phyloP scores from a whole-genome alignment of 2,329 filamentous ascomycete genomes.

The Coniochaeta hoffmannii region DNA sequence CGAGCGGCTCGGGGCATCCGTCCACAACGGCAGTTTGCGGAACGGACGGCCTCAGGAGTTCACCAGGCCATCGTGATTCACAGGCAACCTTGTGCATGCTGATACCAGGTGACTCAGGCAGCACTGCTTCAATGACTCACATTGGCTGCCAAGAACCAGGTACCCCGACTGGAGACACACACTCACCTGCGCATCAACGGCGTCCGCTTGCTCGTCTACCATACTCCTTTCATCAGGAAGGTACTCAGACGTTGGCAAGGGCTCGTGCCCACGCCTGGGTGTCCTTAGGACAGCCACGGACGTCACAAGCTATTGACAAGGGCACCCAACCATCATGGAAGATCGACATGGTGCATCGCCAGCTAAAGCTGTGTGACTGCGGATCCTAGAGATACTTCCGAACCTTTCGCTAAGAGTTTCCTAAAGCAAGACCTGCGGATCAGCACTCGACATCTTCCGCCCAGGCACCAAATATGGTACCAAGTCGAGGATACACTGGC shows the following conservation, averaged over 20 bases:
- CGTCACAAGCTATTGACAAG: too few relatives aligned
- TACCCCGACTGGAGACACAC: not conserved
- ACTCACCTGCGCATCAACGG: not conserved
- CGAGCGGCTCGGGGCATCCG: not conserved
- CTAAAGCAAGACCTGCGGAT: not conserved
- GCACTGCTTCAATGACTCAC: not conserved
- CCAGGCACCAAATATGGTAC: not conserved
- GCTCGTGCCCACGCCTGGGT: not conserved
- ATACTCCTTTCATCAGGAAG: not conserved
- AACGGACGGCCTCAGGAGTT: too few relatives aligned
- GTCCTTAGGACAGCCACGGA: not conserved
- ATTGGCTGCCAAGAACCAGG: not conserved
- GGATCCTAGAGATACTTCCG: not conserved
- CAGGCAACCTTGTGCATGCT: not conserved
- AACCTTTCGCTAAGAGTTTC: not conserved
- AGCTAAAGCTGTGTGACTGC: not conserved
- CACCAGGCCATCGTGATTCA: not conserved
- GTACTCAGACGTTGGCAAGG: not conserved
- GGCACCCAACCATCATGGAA: too few relatives aligned
- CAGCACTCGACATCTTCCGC: not conserved
- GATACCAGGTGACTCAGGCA: not conserved
- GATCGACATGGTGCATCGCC: not conserved
- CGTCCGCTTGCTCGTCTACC: not conserved
- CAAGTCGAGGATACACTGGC: not conserved
- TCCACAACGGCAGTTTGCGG: not conserved